Conservation (phyloP, 202 grass and related monocot species). For the Zoysia matrella region DNA sequence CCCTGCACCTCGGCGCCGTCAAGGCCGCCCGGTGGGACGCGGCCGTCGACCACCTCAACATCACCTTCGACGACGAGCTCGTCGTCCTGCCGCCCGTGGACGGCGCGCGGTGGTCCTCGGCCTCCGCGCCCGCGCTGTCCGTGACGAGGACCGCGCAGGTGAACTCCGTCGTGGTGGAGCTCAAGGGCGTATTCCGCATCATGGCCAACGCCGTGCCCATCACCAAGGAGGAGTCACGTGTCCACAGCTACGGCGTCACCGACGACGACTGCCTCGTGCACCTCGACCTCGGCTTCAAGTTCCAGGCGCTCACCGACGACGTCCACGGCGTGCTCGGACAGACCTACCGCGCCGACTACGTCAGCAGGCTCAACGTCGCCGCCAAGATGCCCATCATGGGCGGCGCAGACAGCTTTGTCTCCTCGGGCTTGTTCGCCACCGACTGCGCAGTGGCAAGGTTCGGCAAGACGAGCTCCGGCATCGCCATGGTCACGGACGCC, state of each 20-base stretch:
- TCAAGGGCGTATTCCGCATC: conserved; percentile 59
- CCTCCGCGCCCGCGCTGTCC: conserved; percentile 38
- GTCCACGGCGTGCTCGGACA: no score
- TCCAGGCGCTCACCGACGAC: no score
- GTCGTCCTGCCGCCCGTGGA: neutral
- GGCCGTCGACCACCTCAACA: conserved; percentile 48
- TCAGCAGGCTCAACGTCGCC: conserved; percentile 62
- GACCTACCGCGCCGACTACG: conserved; percentile 70
- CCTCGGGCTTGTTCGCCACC: conserved; percentile 51
- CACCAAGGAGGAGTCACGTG: conserved; percentile 60
- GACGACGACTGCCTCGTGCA: conserved; percentile 60
- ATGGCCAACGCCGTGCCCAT: conserved; percentile 16
- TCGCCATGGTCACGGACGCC: conserved; percentile 42
- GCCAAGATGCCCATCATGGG: conserved; percentile 75
- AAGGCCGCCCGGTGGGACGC: conserved; percentile 41
- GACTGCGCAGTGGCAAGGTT: conserved; percentile 68
- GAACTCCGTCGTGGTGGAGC: conserved; percentile 66
- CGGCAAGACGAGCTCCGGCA: neutral
- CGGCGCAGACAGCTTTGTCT: conserved; percentile 43
- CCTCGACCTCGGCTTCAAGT: no score
- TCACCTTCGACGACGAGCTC: conserved; percentile 67
- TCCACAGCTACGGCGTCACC: conserved; percentile 61
- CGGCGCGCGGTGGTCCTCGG: conserved; percentile 50
- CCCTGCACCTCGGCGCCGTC: conserved; percentile 48
- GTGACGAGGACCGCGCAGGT: conserved; percentile 38